Percentiles rank a stretch among this genome's conserved stretches.
Evolutionary conservation across 2,329 filamentous ascomycete genomes (phyloP).

Genomic region (Teratosphaeria destructans): DNA sequence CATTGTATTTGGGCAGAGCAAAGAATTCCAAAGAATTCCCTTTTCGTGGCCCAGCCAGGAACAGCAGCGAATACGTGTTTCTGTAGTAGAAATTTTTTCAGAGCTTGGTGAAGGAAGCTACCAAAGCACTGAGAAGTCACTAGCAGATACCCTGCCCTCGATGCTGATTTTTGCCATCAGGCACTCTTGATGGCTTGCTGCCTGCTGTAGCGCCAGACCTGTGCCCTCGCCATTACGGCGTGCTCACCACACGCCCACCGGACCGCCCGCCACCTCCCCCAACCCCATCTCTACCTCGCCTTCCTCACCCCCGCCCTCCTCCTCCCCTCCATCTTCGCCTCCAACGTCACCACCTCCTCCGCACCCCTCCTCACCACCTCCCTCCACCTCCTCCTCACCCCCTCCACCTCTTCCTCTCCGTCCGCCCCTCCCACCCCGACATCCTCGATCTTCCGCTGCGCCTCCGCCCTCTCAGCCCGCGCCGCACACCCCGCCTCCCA

Average conservation of each 20-base stretch:
- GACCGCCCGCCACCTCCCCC: background rate
- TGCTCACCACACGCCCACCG: background rate
- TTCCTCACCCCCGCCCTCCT: background rate
- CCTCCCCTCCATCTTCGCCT: background rate
- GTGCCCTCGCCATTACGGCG: too few species aligned
- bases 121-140: too few species aligned
- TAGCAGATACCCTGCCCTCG: too few species aligned
- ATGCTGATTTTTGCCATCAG: too few species aligned
- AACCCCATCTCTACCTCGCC: background rate
- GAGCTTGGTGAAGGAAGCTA: too few species aligned
- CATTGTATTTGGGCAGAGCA: too few species aligned
- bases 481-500: background rate
- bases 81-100: too few species aligned
- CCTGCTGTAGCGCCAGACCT: too few species aligned
- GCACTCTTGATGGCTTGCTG: too few species aligned
- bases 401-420: background rate
- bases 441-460: background rate
- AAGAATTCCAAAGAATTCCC: too few species aligned
- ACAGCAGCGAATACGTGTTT: too few species aligned
- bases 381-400: background rate
- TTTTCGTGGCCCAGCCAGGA: too few species aligned
- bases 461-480: background rate
- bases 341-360: background rate
- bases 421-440: background rate
- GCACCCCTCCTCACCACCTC: background rate